A percentile compares a stretch with the other conserved stretches of the same genome.
Conservation (phyloP, 306 rosid genomes). For the Sphenostylis stenocarpa region DNA sequence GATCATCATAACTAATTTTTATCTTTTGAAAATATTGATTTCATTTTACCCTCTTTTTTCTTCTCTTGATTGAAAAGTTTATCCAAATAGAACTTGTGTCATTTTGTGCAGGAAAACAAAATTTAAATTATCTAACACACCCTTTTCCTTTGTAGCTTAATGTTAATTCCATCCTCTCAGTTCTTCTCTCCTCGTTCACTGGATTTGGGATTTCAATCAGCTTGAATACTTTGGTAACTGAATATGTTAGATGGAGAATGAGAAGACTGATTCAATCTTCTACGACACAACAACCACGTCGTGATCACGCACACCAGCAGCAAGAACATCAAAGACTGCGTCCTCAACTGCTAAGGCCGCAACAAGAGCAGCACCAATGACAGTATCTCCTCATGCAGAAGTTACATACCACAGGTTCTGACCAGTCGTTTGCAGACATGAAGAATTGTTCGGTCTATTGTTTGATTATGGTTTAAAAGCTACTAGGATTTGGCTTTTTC, state of each 20-base stretch:
- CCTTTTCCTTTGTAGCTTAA: slow-evolving; percentile 51
- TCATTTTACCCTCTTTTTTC: not conserved
- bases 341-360: slow-evolving; percentile 22
- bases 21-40: not conserved
- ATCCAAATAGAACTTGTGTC: not conserved
- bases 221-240: slow-evolving; percentile 57
- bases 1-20: not conserved
- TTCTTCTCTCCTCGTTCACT: slow-evolving; percentile 68
- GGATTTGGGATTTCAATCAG: slow-evolving; percentile 79
- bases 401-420: not conserved
- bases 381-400: slow-evolving; percentile 2
- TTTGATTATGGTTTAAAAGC: not conserved
- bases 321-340: slow-evolving; percentile 25
- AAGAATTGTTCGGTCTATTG: not conserved
- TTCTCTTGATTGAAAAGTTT: not conserved
- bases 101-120: not conserved
- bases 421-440: not conserved
- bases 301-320: slow-evolving; percentile 29
- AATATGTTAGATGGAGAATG: slow-evolving; percentile 68
- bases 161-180: slow-evolving; percentile 55
- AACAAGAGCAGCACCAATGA: slow-evolving; percentile 25
- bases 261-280: slow-evolving; percentile 51
- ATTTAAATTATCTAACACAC: slow-evolving; percentile 20
- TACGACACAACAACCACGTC: slow-evolving; percentile 20
- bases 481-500: slow-evolving; percentile 7